These are phyloP conservation scores for Zymoseptoria ardabiliae DNA, from an alignment of 2,329 filamentous ascomycete species.

Conservation along the genomic window DNA sequence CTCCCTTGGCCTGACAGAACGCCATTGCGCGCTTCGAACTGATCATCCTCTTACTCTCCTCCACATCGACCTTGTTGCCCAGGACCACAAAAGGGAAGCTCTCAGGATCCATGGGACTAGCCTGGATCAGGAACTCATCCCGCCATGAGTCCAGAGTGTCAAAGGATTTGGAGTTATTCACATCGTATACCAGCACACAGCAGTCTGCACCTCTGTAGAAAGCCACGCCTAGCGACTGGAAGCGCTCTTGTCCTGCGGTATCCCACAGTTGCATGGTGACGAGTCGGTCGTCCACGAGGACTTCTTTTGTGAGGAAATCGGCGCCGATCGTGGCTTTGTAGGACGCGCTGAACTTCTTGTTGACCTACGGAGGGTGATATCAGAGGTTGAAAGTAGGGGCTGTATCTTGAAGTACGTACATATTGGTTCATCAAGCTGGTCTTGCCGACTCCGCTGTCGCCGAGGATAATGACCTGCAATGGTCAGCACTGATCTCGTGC, in stretches of 20 bases:
- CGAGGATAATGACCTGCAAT: slow-evolving; percentile 88
- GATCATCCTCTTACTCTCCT: slow-evolving; percentile 94
- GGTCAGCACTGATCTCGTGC: slow-evolving; percentile 6
- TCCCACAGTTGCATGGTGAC: slow-evolving; percentile 99
- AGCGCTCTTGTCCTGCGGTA: slow-evolving; percentile 92
- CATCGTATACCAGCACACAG: slow-evolving; percentile 95
- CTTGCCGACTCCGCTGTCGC: slow-evolving; percentile 98
- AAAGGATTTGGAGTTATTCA: slow-evolving; percentile 99
- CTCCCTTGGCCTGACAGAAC: slow-evolving; percentile 95
- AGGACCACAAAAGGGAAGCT: slow-evolving; percentile 98
- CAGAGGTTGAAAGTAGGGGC: slow-evolving; percentile 1
- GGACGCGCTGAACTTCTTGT: slow-evolving; percentile 99
- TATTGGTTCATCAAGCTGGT: slow-evolving; percentile 99
- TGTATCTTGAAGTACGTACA: slow-evolving; percentile 51
- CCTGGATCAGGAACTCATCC: slow-evolving; percentile 96
- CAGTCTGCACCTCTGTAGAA: slow-evolving; percentile 98
- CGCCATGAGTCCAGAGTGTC: slow-evolving; percentile 97
- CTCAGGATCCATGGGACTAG: slow-evolving; percentile 89
- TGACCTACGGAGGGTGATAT: slow-evolving; percentile 58
- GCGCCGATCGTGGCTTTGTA: slow-evolving; percentile 99
- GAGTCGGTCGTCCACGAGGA: slow-evolving; percentile 90
- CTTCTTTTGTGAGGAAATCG: slow-evolving; percentile 97
- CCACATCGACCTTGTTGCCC: slow-evolving; percentile 98
- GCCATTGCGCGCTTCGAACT: slow-evolving; percentile 93
- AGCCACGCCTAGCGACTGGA: slow-evolving; percentile 92